Base-by-base conservation (phyloP, 441 rosid species). In the Gossypium davidsonii region DNA sequence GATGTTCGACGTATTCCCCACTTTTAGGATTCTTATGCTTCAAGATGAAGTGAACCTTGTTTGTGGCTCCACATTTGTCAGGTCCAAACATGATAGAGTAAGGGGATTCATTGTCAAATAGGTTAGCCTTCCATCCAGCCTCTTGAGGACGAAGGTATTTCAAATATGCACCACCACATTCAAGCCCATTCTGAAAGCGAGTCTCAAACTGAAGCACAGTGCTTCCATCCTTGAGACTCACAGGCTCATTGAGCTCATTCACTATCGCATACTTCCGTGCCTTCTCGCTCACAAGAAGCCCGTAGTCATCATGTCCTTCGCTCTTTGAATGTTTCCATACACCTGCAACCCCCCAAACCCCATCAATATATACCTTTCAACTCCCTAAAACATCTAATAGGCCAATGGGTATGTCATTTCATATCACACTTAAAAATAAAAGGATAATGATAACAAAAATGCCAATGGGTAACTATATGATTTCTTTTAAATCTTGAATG, bases 1-100 rank as follows among this genome's bases (percentile, higher is more conserved):
- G 99, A 82, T 94, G 99, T 25, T 94, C 99, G 37, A 92, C 71
- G 18, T 86, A 92, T 77, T 87, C 85, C 8, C 98, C 98, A 28
- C 90, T 94, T 90, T 92, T 94, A 39, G 99, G 99, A 70, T 91
- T 91, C 90, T 94, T 92, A 78, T 94, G 99, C 85, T 92, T 94
- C 31, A 92, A 49, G 74, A 94, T 94, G 83, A 94, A 94, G 79
- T 94, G 99, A 51, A 94, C 98, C 85, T 94, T 94, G 91, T 94
- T 91, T 20, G 99, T 94, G 37, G 84, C 76, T 73, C 99, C 99
- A 73, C 99, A 94, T 74, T 94, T 94, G 84, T 94, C 99, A 2
- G 99, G 98, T 63, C 99, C 99, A 80, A 94, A 94, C 99, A 94
- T 94, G 67, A 94, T 89, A 4, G 94, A 76, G 82, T 92, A 92